Base-by-base conservation (phyloP, 2,329 filamentous ascomycete genomes). In the Trichoderma cornu-damae region DNA sequence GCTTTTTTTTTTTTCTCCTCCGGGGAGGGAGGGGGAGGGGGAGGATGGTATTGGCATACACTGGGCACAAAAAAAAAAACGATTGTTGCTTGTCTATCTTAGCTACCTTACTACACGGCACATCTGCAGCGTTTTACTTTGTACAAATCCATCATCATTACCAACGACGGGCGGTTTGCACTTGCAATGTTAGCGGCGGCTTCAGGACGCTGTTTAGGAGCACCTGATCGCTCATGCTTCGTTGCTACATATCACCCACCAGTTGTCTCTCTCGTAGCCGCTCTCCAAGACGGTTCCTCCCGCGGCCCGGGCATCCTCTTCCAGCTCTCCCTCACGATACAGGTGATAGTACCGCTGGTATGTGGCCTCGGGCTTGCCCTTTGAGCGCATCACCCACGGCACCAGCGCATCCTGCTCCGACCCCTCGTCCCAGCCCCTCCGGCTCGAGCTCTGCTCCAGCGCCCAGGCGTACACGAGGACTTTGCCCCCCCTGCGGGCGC, bases 231-330 rank as follows among this genome's bases (percentile, higher is more conserved):
- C n/a, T 34, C 34, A 57, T 35, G 9, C 8, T 50, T 34, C n/a
- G n/a, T 38, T 46, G 20, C 66, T 70, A 63, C 72, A 75, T 69
- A 96, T 86, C 54, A 86, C 90, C 93, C 93, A 99, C 94, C 94
- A 97, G 74, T 99, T 99, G 69, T 97, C 94, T 75, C 86, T 92
- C 70, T 99, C 94, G 73, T 97, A 99, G 32, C 94, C 94, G 59
- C 84, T 84, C 63, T 89, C 86, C 22, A 94, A 66, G 12, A 96
- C 84, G 48, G 73, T 74, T 6, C 92, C 94, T 16, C 91, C 91
- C 18, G 87, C 92, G 14, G 80, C 79, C 50, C 72, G 70, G 58
- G 96, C 82, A 69, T 96, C 89, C 42, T 83, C 79, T 69, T 96
- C 91, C 59, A 99, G 77, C 75, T 99, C 94, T 14, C 89, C 89